A percentile compares a stretch with the other conserved stretches of the same genome.
These are phyloP conservation scores for Agaricus sinodeliciosus DNA, from an alignment of 768 basidiomycete genomes.

Conservation along the genomic window DNA sequence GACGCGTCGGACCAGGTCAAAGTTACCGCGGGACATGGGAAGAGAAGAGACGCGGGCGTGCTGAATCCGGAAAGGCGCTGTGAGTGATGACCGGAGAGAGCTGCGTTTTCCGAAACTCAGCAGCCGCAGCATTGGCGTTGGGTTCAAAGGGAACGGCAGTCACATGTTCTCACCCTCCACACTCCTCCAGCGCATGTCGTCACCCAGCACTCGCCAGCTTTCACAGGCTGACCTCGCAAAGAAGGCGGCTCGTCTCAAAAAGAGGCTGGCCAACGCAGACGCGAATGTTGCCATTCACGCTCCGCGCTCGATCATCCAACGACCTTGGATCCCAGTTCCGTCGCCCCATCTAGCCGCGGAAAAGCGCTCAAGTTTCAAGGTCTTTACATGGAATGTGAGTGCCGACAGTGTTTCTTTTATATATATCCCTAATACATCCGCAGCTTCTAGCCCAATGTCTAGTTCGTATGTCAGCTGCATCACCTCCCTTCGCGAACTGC, in stretches of 20 bases:
- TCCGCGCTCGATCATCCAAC: conserved; percentile 18
- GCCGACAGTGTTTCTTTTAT: conserved; percentile 9
- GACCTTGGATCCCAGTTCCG: conserved; percentile 34
- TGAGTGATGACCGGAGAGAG: conserved; percentile 13
- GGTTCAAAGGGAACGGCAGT: neutral
- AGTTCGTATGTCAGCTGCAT: conserved; percentile 51
- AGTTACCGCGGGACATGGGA: conserved; percentile 58
- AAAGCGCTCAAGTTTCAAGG: conserved; percentile 32
- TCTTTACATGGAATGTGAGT: conserved; percentile 85
- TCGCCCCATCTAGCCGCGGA: conserved; percentile 15
- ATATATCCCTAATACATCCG: neutral
- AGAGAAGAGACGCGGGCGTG: conserved; percentile 18
- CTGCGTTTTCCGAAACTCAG: conserved; percentile 19
- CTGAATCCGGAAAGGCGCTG: conserved; percentile 21
- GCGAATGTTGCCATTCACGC: neutral
- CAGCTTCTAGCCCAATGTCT: conserved; percentile 76
- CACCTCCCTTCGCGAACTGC: neutral
- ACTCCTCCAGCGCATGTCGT: no score
- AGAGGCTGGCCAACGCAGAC: conserved; percentile 17
- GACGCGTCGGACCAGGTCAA: conserved; percentile 73
- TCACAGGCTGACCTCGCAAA: conserved; percentile 24
- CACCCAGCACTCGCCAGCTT: neutral
- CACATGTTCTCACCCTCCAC: conserved; percentile 1
- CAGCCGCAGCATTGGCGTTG: conserved; percentile 28
- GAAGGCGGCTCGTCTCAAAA: conserved; percentile 10